These are phyloP conservation scores for Eragrostis nindensis DNA, from an alignment of 176 grass and related monocot species.

Conservation along the genomic window DNA sequence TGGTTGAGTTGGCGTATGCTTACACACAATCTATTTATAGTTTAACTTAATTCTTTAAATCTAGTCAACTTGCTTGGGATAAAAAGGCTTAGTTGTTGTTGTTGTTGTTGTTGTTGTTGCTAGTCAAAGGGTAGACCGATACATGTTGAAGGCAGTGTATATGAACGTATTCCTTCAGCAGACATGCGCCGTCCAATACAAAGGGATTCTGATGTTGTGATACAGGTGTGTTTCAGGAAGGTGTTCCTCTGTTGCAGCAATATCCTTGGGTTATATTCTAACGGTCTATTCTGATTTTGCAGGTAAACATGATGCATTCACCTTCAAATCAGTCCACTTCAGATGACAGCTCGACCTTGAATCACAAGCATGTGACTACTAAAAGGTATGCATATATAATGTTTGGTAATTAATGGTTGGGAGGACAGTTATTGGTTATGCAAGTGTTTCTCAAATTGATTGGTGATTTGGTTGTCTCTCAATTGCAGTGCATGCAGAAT, in stretches of 20 bases:
- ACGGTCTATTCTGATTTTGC: conserved; percentile 30
- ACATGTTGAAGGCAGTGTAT: conserved; percentile 59
- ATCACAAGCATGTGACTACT: conserved; percentile 39
- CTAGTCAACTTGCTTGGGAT: no score
- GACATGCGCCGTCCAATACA: conserved; percentile 66
- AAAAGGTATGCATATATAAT: conserved; percentile 56
- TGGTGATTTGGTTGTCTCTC: conserved; percentile 35
- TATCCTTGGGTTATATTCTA: conserved; percentile 35
- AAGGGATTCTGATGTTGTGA: conserved; percentile 87
- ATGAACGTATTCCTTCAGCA: conserved; percentile 68
- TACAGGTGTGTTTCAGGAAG: conserved; percentile 61
- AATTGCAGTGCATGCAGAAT: conserved; percentile 41
- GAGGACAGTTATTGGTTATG: neutral
- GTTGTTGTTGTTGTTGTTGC: no score
- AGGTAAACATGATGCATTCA: conserved; percentile 54
- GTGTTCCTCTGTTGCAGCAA: conserved; percentile 29
- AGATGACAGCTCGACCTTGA: conserved; percentile 44
- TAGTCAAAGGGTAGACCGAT: conserved; percentile 82
- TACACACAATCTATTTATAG: conserved; percentile 20
- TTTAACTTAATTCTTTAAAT: conserved; percentile 47
- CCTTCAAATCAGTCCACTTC: conserved; percentile 44
- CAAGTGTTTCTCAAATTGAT: conserved; percentile 39
- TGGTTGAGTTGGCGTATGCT: conserved; percentile 31
- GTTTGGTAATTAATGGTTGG: conserved; percentile 39
- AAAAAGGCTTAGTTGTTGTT: no score